Conservation (phyloP, 305 asterid species). For the Rubia peregrina region DNA sequence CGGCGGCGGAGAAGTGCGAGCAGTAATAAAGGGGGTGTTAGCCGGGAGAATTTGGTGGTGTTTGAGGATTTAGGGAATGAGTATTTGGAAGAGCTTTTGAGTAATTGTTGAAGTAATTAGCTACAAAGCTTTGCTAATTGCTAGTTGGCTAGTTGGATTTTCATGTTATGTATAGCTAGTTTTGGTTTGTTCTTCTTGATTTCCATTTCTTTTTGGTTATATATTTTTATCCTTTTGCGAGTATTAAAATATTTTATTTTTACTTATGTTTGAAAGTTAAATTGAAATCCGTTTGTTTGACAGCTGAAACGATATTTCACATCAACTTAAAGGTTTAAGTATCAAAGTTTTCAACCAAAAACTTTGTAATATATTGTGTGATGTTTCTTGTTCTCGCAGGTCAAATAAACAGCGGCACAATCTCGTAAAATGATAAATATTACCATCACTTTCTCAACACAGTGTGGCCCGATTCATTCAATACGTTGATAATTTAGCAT, state of each 20-base stretch:
- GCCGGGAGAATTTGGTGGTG: slow-evolving; percentile 42
- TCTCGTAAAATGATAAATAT: too few species aligned
- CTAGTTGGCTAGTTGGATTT: background rate
- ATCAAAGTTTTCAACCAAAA: too few species aligned
- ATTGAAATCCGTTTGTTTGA: too few species aligned
- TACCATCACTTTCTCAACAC: too few species aligned
- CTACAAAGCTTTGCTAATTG: background rate
- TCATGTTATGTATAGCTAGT: background rate
- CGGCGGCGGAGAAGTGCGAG: slow-evolving; percentile 33
- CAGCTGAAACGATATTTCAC: too few species aligned
- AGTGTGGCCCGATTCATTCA: too few species aligned
- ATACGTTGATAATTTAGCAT: too few species aligned
- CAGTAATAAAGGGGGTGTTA: slow-evolving; percentile 14
- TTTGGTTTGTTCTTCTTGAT: background rate
- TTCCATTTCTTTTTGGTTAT: background rate
- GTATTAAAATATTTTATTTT: background rate
- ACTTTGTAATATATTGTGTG: too few species aligned
- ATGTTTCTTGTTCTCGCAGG: too few species aligned
- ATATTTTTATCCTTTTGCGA: background rate
- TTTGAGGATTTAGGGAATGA: slow-evolving; percentile 76
- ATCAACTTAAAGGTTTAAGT: too few species aligned
- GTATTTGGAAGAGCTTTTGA: slow-evolving; percentile 66
- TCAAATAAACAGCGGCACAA: too few species aligned
- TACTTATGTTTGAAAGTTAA: background rate
- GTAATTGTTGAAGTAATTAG: slow-evolving; percentile 5